phyloP scores from a whole-genome alignment of 306 rosid genomes.

The Arachis stenosperma region DNA sequence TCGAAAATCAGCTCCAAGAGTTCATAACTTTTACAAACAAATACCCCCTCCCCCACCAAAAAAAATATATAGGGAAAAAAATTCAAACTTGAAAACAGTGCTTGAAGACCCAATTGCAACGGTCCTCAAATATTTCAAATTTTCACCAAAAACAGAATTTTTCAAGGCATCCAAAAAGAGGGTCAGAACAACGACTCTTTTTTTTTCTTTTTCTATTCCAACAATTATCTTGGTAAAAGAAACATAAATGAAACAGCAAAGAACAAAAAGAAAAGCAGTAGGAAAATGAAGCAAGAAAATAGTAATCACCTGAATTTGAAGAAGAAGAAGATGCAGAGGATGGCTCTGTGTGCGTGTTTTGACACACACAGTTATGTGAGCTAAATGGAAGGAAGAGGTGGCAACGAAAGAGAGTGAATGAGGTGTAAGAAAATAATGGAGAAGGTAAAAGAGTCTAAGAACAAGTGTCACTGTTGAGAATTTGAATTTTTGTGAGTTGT shows the following conservation, averaged over 20 bases:
- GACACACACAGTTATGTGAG: not conserved
- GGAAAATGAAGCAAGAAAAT: constrained; percentile 1
- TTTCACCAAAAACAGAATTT: constrained; percentile 16
- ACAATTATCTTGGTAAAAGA: not conserved
- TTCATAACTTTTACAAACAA: constrained; percentile 12
- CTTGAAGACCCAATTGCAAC: constrained; percentile 12
- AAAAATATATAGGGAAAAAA: not conserved
- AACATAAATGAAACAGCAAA: constrained; percentile 5
- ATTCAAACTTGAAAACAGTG: not conserved
- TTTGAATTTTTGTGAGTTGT: not conserved
- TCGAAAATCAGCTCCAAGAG: not conserved
- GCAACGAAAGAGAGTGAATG: not conserved
- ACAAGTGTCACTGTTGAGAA: not conserved
- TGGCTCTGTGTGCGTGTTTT: not conserved
- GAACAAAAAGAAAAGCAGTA: not conserved
- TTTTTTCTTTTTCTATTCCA: not conserved
- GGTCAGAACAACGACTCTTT: not conserved
- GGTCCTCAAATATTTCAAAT: not conserved
- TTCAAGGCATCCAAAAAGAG: not conserved
- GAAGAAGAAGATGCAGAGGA: constrained; percentile 1
- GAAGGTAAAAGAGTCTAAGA: not conserved
- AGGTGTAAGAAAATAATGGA: not conserved
- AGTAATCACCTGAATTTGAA: constrained; percentile 14
- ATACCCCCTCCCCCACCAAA: not conserved
- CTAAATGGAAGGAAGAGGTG: not conserved